phyloP scores from a whole-genome alignment of 1,284 basidiomycete genomes.

The Malassezia globosa region DNA sequence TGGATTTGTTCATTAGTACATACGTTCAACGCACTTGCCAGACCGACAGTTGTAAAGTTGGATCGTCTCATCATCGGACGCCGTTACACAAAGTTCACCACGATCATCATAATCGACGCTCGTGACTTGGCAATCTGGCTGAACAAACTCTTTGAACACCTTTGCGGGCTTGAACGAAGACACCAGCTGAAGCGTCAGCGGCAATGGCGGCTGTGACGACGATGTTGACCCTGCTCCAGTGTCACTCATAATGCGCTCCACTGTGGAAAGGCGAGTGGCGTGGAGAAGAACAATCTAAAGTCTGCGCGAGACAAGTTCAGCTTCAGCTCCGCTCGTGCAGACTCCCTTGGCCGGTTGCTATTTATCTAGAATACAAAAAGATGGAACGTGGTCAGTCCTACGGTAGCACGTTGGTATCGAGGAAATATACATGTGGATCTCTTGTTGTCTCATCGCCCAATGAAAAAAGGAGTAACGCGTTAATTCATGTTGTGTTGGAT shows the following conservation, averaged over 20 bases:
- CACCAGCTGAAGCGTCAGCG: constrained; percentile 22
- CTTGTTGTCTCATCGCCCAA: too few species aligned
- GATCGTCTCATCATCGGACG: constrained; percentile 86
- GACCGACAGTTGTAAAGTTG: constrained; percentile 73
- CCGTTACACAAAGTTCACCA: constrained; percentile 73
- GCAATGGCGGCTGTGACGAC: constrained; percentile 8
- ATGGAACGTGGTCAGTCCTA: neutral
- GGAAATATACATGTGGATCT: constrained; percentile 7
- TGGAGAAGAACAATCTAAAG: too few species aligned
- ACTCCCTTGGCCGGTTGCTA: neutral
- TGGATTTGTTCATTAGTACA: neutral
- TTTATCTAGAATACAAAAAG: neutral
- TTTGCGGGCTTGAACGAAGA: constrained; percentile 65
- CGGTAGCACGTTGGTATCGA: neutral
- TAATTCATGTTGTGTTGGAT: too few species aligned
- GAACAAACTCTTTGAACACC: constrained; percentile 56
- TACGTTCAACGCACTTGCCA: constrained; percentile 86
- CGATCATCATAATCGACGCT: constrained; percentile 80
- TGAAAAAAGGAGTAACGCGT: too few species aligned
- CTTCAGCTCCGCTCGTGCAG: neutral
- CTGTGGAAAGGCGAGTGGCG: too few species aligned
- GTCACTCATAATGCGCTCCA: too few species aligned
- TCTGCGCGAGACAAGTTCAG: too few species aligned
- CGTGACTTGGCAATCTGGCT: constrained; percentile 54
- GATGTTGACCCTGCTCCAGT: too few species aligned